These are phyloP conservation scores for Novymonas esmeraldas DNA, from an alignment of 208 protist genomes.

Conservation along the genomic window DNA sequence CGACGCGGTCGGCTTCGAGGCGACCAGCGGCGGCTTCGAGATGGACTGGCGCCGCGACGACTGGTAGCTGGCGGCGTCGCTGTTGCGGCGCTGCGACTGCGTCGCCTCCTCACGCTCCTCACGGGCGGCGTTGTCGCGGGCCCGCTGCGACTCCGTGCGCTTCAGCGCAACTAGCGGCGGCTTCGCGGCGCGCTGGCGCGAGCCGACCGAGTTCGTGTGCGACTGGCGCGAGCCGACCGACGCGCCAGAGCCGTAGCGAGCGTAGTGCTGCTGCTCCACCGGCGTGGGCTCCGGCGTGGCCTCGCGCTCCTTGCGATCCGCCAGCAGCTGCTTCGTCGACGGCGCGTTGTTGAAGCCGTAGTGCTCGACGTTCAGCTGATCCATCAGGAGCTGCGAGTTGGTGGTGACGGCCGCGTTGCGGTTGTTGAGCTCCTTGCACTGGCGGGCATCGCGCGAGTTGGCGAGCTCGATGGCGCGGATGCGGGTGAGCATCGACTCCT, in stretches of 20 bases:
- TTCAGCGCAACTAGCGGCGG: constrained; percentile 45
- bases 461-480: constrained; percentile 55
- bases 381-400: constrained; percentile 66
- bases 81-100: constrained; percentile 20
- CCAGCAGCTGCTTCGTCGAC: constrained; percentile 55
- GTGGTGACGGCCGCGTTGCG: constrained; percentile 71
- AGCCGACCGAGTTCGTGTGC: constrained; percentile 24
- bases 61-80: constrained; percentile 34
- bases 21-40: constrained; percentile 58
- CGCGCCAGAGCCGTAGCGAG: constrained; percentile 10
- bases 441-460: constrained; percentile 64
- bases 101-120: constrained; percentile 25
- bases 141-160: constrained; percentile 36
- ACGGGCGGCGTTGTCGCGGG: constrained; percentile 31
- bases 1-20: constrained; percentile 49
- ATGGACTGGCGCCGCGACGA: constrained; percentile 48
- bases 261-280: constrained; percentile 26
- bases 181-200: constrained; percentile 26
- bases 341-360: constrained; percentile 72
- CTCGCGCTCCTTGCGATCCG: constrained; percentile 52
- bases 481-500: constrained; percentile 39
- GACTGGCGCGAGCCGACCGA: constrained; percentile 29
- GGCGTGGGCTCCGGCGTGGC: constrained; percentile 32
- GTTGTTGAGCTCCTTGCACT: constrained; percentile 68
- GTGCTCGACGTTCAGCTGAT: constrained; percentile 80